Conservation (phyloP, 2,329 filamentous ascomycete genomes). For the Aspergillus sp. region DNA sequence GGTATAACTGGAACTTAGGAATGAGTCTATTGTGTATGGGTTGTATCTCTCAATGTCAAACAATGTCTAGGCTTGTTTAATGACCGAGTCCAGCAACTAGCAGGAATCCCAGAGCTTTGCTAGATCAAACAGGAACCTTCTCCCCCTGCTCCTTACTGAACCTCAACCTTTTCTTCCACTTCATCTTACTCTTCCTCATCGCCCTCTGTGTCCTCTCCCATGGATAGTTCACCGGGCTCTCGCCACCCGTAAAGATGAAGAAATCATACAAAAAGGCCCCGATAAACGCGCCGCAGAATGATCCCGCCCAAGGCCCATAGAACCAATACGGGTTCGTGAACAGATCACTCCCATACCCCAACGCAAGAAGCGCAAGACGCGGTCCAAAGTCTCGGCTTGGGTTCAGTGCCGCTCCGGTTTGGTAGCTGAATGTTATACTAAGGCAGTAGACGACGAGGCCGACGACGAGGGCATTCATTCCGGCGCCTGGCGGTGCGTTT, state of each 20-base stretch:
- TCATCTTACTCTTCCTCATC: conserved; percentile 49
- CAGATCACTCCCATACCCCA: conserved; percentile 51
- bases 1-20: background rate
- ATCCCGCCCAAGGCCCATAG: conserved; percentile 50
- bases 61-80: background rate
- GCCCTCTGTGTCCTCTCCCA: conserved; percentile 48
- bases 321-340: conserved; percentile 53
- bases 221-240: conserved; percentile 58
- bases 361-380: conserved; percentile 49
- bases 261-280: conserved; percentile 57
- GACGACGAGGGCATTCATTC: conserved; percentile 57
- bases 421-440: conserved; percentile 47
- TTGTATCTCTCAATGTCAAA: background rate
- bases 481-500: conserved; percentile 54
- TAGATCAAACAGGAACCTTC: background rate
- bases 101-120: background rate
- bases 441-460: conserved; percentile 47
- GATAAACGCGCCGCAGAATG: conserved; percentile 44
- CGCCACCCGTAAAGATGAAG: conserved; percentile 56
- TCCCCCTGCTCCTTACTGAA: conserved; percentile 17
- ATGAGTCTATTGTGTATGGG: background rate
- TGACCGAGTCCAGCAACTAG: background rate
- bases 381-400: conserved; percentile 57
- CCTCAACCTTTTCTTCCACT: conserved; percentile 38
- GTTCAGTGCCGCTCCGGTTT: conserved; percentile 55